Evolutionary conservation across 768 basidiomycete species (phyloP), one percentile per base, ranked within the genome.

Genomic region (Boletus rubroflammeus): DNA sequence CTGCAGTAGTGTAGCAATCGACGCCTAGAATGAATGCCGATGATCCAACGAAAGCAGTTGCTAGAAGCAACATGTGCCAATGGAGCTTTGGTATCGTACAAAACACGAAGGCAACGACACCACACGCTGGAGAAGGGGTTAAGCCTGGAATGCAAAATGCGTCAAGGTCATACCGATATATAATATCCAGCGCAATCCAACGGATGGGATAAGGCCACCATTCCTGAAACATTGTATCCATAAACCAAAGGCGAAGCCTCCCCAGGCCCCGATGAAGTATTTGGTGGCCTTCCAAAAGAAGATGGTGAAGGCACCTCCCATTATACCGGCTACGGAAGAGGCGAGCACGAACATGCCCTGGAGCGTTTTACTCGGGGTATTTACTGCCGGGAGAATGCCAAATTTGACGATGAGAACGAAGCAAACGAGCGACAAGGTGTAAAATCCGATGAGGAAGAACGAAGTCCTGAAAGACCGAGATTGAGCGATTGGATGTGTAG

Each of bases 221-320:
- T 86, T 74, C 54, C 79, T 80, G 73, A 94, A 88, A 63, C 85
- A 90, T 64, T 97, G 89, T 54, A 98, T 76, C 84, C 88, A 96
- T 62, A 93, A 80, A 26, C 79, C 93, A 53, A 97, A 69, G 14
- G 90, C 85, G 60, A 98, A 90, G 29, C 96, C 96, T 25, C 72
- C 72, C 64, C 79, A 75, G 1, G 77, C 78, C 1, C 77, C 75
- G n/a, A 82, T 76, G 60, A 86, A 83, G 71, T 93, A 95, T 61
- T 87, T 85, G 13, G 93, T 84, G 31, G 81, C 87, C 65, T 93
- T 89, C 88, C 88, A 96, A 69, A 95, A 93, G 77, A 98, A 95
- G 61, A 96, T 90, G 51, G 90, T 83, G 53, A 91, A 76, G 21
- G 80, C 93, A 35, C 93, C 93, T 28, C 91, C 92, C 49, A 86